phyloP scores from a whole-genome alignment of 2,329 filamentous ascomycete species.

The Calonectria henricotiae region DNA sequence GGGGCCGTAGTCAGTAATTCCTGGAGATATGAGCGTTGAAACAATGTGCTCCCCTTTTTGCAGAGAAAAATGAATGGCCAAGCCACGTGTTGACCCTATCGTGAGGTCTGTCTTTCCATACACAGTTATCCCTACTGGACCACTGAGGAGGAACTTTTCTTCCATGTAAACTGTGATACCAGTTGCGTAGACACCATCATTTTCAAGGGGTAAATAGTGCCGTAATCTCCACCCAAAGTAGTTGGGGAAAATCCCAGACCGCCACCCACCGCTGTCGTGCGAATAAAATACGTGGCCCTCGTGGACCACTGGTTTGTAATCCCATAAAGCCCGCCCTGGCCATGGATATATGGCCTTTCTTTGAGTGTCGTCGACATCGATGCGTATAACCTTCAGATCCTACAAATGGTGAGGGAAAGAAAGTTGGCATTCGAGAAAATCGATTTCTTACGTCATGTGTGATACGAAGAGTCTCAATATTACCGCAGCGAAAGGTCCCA shows the following conservation, averaged over 20 bases:
- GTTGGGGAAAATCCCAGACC: conserved; percentile 16
- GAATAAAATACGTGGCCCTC: background rate
- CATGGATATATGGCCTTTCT: conserved; percentile 9
- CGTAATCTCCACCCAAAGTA: conserved; percentile 20
- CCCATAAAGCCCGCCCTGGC: conserved; percentile 8
- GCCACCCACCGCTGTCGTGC: conserved; percentile 12
- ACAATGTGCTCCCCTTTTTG: conserved; percentile 1
- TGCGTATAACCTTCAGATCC: conserved; percentile 20
- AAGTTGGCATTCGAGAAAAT: background rate
- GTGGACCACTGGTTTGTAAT: conserved; percentile 8
- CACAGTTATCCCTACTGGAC: conserved; percentile 8
- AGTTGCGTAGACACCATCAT: conserved; percentile 4
- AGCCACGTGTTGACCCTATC: background rate
- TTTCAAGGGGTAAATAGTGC: conserved; percentile 12
- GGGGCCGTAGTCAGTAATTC: conserved; percentile 12
- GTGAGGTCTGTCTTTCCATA: conserved; percentile 1
- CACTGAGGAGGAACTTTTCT: conserved; percentile 15
- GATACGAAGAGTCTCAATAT: conserved; percentile 1
- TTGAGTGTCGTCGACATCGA: background rate
- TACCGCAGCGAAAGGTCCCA: background rate
- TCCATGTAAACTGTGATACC: conserved; percentile 14
- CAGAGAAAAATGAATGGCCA: conserved; percentile 10
- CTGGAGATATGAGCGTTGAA: conserved; percentile 5
- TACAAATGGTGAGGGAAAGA: background rate
- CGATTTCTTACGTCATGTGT: conserved; percentile 6